These are phyloP conservation scores for Cyclocybe cylindracea DNA, from an alignment of 768 basidiomycete genomes.

Conservation along the genomic window DNA sequence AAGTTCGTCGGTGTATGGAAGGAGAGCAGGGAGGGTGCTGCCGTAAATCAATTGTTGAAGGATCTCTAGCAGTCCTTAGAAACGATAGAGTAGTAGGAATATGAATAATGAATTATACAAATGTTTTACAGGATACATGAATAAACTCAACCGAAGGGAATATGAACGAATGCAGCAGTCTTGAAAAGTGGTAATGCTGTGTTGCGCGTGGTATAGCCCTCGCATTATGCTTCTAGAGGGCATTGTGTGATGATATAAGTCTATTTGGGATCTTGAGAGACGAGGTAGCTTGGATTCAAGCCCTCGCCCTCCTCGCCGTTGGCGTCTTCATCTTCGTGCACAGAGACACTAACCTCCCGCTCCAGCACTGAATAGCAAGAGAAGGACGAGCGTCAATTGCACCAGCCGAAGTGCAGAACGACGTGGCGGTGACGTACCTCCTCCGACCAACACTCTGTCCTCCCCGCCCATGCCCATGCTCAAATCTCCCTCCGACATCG, in stretches of 20 bases:
- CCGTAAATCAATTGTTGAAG: conserved; percentile 40
- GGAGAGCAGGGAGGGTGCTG: conserved; percentile 40
- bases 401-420: conserved; percentile 5
- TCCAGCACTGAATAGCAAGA: conserved; percentile 21
- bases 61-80: conserved; percentile 18
- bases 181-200: too few species aligned
- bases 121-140: conserved; percentile 11
- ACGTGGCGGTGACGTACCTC: conserved; percentile 16
- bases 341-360: conserved; percentile 21
- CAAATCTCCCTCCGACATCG: conserved; percentile 15
- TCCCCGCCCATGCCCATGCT: conserved; percentile 16
- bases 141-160: too few species aligned
- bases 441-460: conserved; percentile 5
- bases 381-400: conserved; percentile 16
- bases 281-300: conserved; percentile 10
- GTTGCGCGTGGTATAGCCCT: too few species aligned
- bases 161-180: too few species aligned
- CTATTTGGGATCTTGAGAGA: conserved; percentile 15
- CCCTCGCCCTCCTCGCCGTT: conserved; percentile 15
- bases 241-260: background rate
- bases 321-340: conserved; percentile 20
- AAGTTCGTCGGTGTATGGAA: conserved; percentile 70
- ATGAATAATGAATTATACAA: conserved; percentile 15
- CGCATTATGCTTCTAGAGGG: background rate
- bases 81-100: conserved; percentile 1